A percentile compares a stretch with the other conserved stretches of the same genome.
Evolutionary conservation across 805 yeast genomes (phyloP).

Genomic region (Kodamaea leandrae): DNA sequence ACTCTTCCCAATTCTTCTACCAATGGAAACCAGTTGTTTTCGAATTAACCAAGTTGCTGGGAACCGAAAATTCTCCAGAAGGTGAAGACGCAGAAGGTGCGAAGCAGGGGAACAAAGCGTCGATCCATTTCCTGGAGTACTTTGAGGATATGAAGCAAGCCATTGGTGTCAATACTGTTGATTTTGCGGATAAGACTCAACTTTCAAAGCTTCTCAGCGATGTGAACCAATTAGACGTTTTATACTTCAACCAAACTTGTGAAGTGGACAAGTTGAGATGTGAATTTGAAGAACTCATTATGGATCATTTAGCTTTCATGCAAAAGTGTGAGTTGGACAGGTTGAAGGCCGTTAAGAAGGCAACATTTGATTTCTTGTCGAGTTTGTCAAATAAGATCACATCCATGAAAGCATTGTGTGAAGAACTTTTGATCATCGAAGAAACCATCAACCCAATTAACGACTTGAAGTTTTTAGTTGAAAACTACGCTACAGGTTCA

Average conservation of each 20-base stretch:
- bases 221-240: conserved; percentile 53
- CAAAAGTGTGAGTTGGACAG: conserved; percentile 82
- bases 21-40: conserved; percentile 79
- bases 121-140: conserved; percentile 21
- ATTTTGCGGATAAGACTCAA: conserved; percentile 49
- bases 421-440: conserved; percentile 60
- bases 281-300: conserved; percentile 66
- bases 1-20: conserved; percentile 68
- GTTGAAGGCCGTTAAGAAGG: conserved; percentile 71
- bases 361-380: conserved; percentile 67
- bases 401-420: conserved; percentile 55
- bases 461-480: conserved; percentile 65
- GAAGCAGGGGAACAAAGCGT: conserved; percentile 4
- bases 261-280: conserved; percentile 67
- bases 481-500: conserved; percentile 68
- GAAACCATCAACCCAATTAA: conserved; percentile 68
- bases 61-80: conserved; percentile 9
- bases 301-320: conserved; percentile 73
- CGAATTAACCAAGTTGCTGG: conserved; percentile 37
- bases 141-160: conserved; percentile 46
- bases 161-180: conserved; percentile 41
- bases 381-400: conserved; percentile 60
- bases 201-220: conserved; percentile 54
- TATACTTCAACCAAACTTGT: conserved; percentile 46
- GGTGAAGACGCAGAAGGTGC: conserved; percentile 12